Evolutionary conservation across 1,139 yeast species (phyloP), one percentile per base, ranked within the genome.

Genomic region (Pichia sp.): DNA sequence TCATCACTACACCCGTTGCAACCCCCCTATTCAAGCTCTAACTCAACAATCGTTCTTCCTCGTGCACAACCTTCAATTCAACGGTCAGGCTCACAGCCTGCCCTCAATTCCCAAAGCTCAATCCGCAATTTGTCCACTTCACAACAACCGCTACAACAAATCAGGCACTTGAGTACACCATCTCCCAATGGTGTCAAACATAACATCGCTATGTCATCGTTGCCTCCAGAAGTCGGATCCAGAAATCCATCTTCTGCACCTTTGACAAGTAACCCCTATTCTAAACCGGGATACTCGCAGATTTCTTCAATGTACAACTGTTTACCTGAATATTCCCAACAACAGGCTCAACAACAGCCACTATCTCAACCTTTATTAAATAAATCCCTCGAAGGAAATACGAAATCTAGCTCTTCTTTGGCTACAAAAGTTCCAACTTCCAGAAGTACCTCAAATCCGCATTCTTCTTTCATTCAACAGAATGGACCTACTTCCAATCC

Each of bases 211-310:
- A 23, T 49, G 5, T 16, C 47, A 13, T 38, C 49, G 11, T 5
- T 46, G 8, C 49, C 41, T 16, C 7, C 43, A 7, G 45, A 29
- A 8, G n/a, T 26, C 41, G 45, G 6, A 30, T 47, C 46, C 23
- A 48, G 57, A 49, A 45, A 54, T 44, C 47, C 49, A 4, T 54
- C 59, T 13, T 50, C 50, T 46, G 41, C 56, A 2, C 49, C 57
- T 26, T 8, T 55, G 15, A 50, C 53, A 7, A 52, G 55, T 40
- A 54, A 55, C 48, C 56, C 58, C 8, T 53, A 50, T 40, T 50
- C 31, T 26, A 53, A 49, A 47, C 13, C 47, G 19, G 44, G 47
- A 5, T 50, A 32, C 34, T 29, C 38, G 5, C 31, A 38, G 4
- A 38, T 19, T 6, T 29, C 46, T 26, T 7, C 44, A 16, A 29